These are phyloP conservation scores for Boletus reticulatus DNA, from an alignment of 768 basidiomycete genomes.

Conservation along the genomic window DNA sequence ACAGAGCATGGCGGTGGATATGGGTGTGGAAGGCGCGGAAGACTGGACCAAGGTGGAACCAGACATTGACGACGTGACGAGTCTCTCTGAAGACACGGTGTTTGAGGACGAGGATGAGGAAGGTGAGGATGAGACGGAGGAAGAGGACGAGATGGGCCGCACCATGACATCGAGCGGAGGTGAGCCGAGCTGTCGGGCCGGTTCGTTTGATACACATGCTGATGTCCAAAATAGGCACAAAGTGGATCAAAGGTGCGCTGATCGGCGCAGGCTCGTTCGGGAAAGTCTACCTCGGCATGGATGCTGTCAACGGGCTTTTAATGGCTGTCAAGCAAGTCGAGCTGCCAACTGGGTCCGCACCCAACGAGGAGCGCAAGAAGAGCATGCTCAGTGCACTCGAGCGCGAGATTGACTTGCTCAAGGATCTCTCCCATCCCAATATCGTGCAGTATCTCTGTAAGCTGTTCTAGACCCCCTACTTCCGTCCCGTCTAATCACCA, in stretches of 20 bases:
- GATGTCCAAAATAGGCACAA: slow-evolving; percentile 54
- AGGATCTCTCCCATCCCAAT: slow-evolving; percentile 90
- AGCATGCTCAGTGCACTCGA: slow-evolving; percentile 91
- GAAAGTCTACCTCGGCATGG: slow-evolving; percentile 95
- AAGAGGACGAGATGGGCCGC: slow-evolving; percentile 51
- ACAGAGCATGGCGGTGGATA: slow-evolving; percentile 47
- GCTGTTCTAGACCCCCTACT: slow-evolving; percentile 27
- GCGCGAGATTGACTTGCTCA: slow-evolving; percentile 90
- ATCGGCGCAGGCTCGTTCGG: slow-evolving; percentile 96
- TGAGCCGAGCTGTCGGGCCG: slow-evolving; percentile 26
- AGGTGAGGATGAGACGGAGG: slow-evolving; percentile 44
- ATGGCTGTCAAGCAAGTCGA: slow-evolving; percentile 99
- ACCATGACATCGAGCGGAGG: slow-evolving; percentile 56
- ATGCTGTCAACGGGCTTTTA: slow-evolving; percentile 81
- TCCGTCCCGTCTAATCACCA: not conserved
- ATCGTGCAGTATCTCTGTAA: slow-evolving; percentile 97
- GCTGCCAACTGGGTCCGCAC: slow-evolving; percentile 76
- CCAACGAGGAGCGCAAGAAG: slow-evolving; percentile 91
- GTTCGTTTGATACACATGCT: not conserved
- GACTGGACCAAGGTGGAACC: slow-evolving; percentile 76
- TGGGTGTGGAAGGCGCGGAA: slow-evolving; percentile 50
- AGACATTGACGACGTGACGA: slow-evolving; percentile 46
- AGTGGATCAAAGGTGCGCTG: slow-evolving; percentile 96
- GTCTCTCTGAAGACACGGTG: slow-evolving; percentile 44
- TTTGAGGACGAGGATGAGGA: slow-evolving; percentile 52